These are phyloP conservation scores for Populus tremula DNA, from an alignment of 345 rosid genomes.

Conservation along the genomic window DNA sequence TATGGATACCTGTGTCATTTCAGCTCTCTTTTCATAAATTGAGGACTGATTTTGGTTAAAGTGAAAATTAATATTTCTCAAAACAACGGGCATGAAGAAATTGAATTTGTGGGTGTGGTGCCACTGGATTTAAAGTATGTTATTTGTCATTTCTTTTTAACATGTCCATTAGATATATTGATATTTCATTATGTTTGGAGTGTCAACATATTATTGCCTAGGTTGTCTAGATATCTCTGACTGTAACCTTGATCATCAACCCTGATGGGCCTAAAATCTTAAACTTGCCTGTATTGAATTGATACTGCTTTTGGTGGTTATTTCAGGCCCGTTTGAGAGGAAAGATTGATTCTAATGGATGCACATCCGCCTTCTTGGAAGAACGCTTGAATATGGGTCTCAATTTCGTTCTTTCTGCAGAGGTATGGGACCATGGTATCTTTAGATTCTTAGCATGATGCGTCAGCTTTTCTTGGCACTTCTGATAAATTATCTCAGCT, in stretches of 20 bases:
- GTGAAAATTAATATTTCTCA: too few species aligned
- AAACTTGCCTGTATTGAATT: not conserved
- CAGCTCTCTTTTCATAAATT: not conserved
- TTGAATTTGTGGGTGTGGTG: too few species aligned
- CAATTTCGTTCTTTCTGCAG: conserved; percentile 81
- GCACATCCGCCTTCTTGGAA: conserved; percentile 73
- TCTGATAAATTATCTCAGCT: not conserved
- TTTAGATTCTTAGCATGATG: not conserved
- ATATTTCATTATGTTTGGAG: too few species aligned
- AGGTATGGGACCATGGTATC: conserved; percentile 43
- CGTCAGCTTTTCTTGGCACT: not conserved
- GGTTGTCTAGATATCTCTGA: too few species aligned
- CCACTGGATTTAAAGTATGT: too few species aligned
- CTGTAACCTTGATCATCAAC: too few species aligned
- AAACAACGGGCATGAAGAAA: too few species aligned
- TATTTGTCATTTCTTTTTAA: too few species aligned
- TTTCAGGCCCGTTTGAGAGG: conserved; percentile 90
- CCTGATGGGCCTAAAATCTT: not conserved
- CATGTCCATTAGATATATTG: too few species aligned
- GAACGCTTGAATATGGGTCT: conserved; percentile 93
- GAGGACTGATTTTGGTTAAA: too few species aligned
- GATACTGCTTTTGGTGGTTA: conserved; percentile 2
- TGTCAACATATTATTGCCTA: too few species aligned
- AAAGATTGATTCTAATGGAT: conserved; percentile 91
- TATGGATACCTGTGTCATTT: not conserved